A percentile compares a stretch with the other conserved stretches of the same genome.
These are phyloP conservation scores for Colletotrichum sp. DNA, from an alignment of 2,329 filamentous ascomycete genomes.

Conservation along the genomic window DNA sequence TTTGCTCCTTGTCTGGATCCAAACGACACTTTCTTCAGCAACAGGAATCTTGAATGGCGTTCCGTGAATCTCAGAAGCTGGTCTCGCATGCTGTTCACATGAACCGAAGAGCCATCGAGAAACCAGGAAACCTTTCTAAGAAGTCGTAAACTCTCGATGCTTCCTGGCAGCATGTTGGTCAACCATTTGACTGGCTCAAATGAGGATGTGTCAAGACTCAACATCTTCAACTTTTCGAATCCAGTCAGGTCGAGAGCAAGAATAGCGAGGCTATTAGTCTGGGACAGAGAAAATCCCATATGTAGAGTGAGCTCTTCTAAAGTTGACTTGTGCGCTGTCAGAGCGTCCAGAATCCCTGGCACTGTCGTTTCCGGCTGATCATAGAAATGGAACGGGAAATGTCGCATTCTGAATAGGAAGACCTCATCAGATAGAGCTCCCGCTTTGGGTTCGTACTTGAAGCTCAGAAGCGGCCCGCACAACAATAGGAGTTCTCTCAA, in stretches of 20 bases:
- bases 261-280: not conserved
- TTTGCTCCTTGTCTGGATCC: not conserved
- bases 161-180: not conserved
- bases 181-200: not conserved
- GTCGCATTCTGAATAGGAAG: no score
- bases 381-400: no score
- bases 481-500: accelerated
- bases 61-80: not conserved
- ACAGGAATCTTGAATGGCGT: accelerated
- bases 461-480: not conserved
- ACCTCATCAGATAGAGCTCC: no score
- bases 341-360: accelerated
- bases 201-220: not conserved
- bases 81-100: not conserved
- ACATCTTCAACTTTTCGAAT: not conserved
- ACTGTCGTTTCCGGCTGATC: not conserved
- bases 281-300: not conserved
- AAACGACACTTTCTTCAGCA: not conserved
- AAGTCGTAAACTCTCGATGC: accelerated
- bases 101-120: not conserved
- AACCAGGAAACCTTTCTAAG: not conserved
- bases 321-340: not conserved
- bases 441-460: not conserved
- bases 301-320: not conserved
- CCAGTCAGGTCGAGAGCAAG: not conserved